Base-by-base conservation (phyloP, 345 rosid species). In the Dovyalis caffra region DNA sequence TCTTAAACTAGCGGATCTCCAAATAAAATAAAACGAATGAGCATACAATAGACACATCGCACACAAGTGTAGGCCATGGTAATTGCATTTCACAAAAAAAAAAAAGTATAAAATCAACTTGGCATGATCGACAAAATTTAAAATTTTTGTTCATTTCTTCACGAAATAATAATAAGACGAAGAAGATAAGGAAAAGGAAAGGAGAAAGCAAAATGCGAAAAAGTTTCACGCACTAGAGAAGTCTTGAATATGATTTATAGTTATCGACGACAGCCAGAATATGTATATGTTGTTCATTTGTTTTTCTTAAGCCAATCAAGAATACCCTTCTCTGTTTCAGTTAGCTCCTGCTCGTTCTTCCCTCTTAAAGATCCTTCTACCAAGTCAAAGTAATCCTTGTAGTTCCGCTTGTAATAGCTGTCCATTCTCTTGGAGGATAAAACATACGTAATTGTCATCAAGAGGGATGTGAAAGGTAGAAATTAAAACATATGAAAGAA, bases 341-440 rank as follows among this genome's bases (percentile, higher is more conserved):
- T 73, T 6, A 92, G 86, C 70, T 92, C 87, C 57, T 88, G 72
- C 69, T 86, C 91, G 9, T 78, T 73, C 91, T 90, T 95, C 69
- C 87, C 90, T 63, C 76, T 81, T 71, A 89, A 18, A 64, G 57
- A 8, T 64, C 97, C 99, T 87, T 92, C 93, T 28, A 88, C 89
- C 75, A 85, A 86, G 64, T 89, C 90, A 78, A 94, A 94, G 82
- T 94, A 94, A 79, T 92, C 97, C 77, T 81, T 88, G 89, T 92
- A 91, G 75, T 94, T 94, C 61, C 97, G 79, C 88, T 90, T 91
- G 93, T 91, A 89, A 80, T 86, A 91, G 75, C 87, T 88, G 15
- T 94, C 95, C 90, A 84, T 28, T 76, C 97, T 87, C 98, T 94
- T 53, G 1, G 21, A 53, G 28, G 26, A 18, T 86, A 26, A 68